Percentiles rank a stretch among this genome's conserved stretches.
Evolutionary conservation across 768 basidiomycete genomes (phyloP).

Genomic region (Tylopilus subfusipes): DNA sequence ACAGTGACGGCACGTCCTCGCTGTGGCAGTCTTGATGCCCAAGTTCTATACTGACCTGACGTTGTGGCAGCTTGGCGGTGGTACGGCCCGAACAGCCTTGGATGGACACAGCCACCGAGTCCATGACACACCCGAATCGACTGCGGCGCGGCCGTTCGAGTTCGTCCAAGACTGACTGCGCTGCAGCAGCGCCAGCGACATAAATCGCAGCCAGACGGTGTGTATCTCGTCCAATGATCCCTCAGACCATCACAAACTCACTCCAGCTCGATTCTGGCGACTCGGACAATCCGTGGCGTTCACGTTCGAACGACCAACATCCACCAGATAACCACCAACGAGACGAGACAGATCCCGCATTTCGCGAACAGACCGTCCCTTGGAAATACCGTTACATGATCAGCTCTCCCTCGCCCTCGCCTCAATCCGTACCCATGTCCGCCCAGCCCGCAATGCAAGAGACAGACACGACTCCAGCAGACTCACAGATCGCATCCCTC

Average conservation of each 20-base stretch:
- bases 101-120: background rate
- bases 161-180: background rate
- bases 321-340: background rate
- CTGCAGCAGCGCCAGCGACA: background rate
- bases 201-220: background rate
- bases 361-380: background rate
- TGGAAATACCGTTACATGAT: slow-evolving; percentile 17
- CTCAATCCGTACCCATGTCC: background rate
- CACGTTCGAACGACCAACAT: background rate
- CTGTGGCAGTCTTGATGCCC: no score
- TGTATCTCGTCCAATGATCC: background rate
- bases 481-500: slow-evolving; percentile 53
- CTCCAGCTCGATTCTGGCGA: background rate
- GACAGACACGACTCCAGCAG: slow-evolving; percentile 1
- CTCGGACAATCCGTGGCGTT: slow-evolving; percentile 8
- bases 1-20: no score
- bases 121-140: background rate
- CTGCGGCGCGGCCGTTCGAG: background rate
- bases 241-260: slow-evolving; percentile 3
- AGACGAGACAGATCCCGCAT: background rate
- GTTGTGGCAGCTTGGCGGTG: no score
- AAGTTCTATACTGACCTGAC: no score
- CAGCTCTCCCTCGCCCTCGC: slow-evolving; percentile 16
- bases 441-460: background rate
- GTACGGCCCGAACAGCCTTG: no score